Evolutionary conservation across 768 basidiomycete species (phyloP).

Genomic region (Boletales sp.): DNA sequence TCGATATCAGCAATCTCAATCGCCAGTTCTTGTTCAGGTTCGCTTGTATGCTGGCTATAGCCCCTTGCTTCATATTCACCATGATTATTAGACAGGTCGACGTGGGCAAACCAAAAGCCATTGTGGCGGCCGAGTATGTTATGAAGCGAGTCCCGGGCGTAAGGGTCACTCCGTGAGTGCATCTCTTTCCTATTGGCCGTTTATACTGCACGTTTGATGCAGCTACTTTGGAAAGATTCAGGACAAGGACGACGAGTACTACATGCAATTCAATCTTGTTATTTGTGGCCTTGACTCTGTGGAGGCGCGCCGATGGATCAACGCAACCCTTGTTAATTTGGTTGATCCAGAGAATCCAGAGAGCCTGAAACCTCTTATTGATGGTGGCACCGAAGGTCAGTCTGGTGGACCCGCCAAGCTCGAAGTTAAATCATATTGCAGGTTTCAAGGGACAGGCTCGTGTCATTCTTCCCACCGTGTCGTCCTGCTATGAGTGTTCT

Average conservation of each 20-base stretch:
- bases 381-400: slow-evolving; percentile 96
- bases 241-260: slow-evolving; percentile 93
- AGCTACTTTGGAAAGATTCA: slow-evolving; percentile 98
- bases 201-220: slow-evolving; percentile 11
- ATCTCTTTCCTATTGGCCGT: neutral
- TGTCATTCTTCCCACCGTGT: slow-evolving; percentile 91
- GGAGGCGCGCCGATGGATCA: slow-evolving; percentile 97
- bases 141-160: slow-evolving; percentile 96
- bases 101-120: slow-evolving; percentile 92
- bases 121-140: slow-evolving; percentile 90
- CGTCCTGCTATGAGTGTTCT: slow-evolving; percentile 97
- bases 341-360: slow-evolving; percentile 93
- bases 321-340: slow-evolving; percentile 92
- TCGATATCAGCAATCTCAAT: slow-evolving; percentile 98
- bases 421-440: slow-evolving; percentile 28
- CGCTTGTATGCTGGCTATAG: slow-evolving; percentile 4
- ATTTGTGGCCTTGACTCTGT: slow-evolving; percentile 98
- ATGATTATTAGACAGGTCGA: slow-evolving; percentile 63
- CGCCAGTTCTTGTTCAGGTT: slow-evolving; percentile 97
- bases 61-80: neutral
- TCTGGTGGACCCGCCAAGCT: neutral
- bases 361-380: slow-evolving; percentile 93
- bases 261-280: slow-evolving; percentile 94
- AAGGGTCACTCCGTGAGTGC: slow-evolving; percentile 89
- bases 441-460: slow-evolving; percentile 99